Evolutionary conservation across 2,329 filamentous ascomycete genomes (phyloP), one percentile per base, ranked within the genome.

Genomic region (Cyphellophora europaea): DNA sequence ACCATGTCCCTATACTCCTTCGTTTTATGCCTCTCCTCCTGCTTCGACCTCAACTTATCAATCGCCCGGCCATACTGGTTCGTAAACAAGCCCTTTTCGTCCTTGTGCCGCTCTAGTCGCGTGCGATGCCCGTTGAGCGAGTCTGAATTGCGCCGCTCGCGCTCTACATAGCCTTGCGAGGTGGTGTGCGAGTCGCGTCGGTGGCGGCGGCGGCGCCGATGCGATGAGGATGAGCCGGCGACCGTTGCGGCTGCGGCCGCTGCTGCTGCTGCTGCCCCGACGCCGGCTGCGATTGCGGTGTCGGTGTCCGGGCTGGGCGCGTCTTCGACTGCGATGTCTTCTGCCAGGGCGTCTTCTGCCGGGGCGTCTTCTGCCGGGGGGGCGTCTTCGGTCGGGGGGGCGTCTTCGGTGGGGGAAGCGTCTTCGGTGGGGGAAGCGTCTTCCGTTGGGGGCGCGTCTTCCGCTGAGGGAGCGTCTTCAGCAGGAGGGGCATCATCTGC

Each of bases 21-120:
- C 10, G 36, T 40, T 12, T 41, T 41, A 15, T 44, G 47, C 12
- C 41, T 35, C 10, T 28, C 19, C 12, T 42, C 40, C 17, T 41
- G 37, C 29, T 56, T 53, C 31, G 55, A 53, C 25, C 53, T 57
- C 14, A 48, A 49, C 23, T 51, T 53, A 6, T 44, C 43, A 41
- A 50, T 36, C 36, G 49, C 30, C 32, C 44, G 28, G 30, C 44
- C 32, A 44, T 53, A 28, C 47, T 55, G 31, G 43, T 49, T 34
- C 41, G 52, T 11, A 55, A 61, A 37, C 50, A 54, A 15, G 49
- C 52, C 29, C 47, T 53, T 14, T 43, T 51, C 25, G 40, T 51
- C n/a, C 56, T 54, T 23, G 48, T 39, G 27, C 51, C 49, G 17
- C 52, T 53, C 18, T 48, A 51, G 16, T 51, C 45, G 27, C 51